Evolutionary conservation across 129 eudicot species (phyloP).

Genomic region (Saussurea involucrata): DNA sequence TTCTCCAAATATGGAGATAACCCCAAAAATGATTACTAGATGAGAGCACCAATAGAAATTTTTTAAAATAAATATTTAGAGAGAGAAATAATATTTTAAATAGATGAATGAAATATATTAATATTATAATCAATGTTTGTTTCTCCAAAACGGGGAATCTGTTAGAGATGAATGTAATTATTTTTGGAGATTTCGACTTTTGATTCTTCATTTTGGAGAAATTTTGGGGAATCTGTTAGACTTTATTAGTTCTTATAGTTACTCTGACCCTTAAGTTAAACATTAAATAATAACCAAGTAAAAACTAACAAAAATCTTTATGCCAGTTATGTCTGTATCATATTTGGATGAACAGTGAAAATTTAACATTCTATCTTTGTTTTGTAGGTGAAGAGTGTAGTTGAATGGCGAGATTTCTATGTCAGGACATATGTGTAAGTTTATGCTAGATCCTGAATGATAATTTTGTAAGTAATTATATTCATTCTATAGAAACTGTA

Average conservation of each 20-base stretch:
- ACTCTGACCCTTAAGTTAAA: not conserved
- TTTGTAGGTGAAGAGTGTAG: constrained; percentile 82
- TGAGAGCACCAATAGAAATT: too few species aligned
- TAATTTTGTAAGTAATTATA: not conserved
- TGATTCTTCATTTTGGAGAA: too few species aligned
- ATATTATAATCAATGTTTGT: too few species aligned
- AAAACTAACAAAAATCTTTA: not conserved
- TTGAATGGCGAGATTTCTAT: constrained; percentile 96
- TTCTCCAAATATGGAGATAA: too few species aligned
- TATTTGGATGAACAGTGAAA: not conserved
- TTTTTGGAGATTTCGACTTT: too few species aligned
- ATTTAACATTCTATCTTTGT: not conserved
- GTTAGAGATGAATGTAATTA: too few species aligned
- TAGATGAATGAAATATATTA: too few species aligned
- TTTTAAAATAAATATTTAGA: too few species aligned
- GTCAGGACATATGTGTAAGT: constrained; percentile 64
- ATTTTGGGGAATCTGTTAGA: too few species aligned
- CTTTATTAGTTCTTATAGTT: not conserved
- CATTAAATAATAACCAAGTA: not conserved
- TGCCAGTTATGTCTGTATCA: not conserved
- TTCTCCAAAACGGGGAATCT: too few species aligned
- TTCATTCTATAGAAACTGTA: not conserved
- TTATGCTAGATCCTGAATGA: not conserved
- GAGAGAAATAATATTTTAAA: too few species aligned
- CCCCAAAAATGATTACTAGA: too few species aligned